A percentile compares a stretch with the other conserved stretches of the same genome.
These are phyloP conservation scores for Coemansia sp. DNA, from an alignment of 192 early-diverging fungal genomes.

Conservation along the genomic window DNA sequence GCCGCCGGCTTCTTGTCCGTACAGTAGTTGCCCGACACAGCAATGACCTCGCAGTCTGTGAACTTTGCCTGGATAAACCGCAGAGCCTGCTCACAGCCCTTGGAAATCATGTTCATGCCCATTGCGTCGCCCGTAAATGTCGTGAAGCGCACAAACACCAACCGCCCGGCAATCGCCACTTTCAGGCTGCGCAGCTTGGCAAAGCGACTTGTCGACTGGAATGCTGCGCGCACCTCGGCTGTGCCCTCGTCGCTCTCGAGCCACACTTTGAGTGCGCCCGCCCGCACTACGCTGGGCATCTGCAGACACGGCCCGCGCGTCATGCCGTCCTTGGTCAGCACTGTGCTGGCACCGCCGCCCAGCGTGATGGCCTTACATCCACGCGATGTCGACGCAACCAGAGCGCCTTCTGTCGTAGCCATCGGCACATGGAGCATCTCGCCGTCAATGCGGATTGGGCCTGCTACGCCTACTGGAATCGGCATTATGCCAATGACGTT, in stretches of 20 bases:
- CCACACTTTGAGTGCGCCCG: constrained; percentile 71
- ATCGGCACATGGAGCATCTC: constrained; percentile 84
- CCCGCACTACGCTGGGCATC: constrained; percentile 70
- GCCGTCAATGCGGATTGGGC: constrained; percentile 81
- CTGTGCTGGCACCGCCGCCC: constrained; percentile 80
- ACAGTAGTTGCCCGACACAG: constrained; percentile 91
- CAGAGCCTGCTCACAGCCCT: constrained; percentile 86
- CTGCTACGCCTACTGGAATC: constrained; percentile 89
- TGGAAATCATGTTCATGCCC: constrained; percentile 99
- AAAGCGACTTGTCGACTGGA: constrained; percentile 88
- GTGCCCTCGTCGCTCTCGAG: constrained; percentile 68
- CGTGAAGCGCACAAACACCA: constrained; percentile 85
- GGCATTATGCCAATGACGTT: constrained; percentile 95
- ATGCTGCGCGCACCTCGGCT: constrained; percentile 66
- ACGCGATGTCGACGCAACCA: constrained; percentile 87
- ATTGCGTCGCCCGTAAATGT: constrained; percentile 94
- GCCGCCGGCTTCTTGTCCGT: constrained; percentile 96
- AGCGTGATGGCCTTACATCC: constrained; percentile 93
- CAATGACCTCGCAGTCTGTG: constrained; percentile 73
- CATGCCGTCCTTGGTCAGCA: constrained; percentile 83
- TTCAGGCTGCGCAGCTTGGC: constrained; percentile 81
- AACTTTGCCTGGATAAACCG: constrained; percentile 61
- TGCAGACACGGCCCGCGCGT: constrained; percentile 89
- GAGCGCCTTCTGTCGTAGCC: constrained; percentile 92
- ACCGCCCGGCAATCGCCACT: constrained; percentile 75